Base-by-base conservation (phyloP, 106 monocot species). In the Iris macrosiphon region DNA sequence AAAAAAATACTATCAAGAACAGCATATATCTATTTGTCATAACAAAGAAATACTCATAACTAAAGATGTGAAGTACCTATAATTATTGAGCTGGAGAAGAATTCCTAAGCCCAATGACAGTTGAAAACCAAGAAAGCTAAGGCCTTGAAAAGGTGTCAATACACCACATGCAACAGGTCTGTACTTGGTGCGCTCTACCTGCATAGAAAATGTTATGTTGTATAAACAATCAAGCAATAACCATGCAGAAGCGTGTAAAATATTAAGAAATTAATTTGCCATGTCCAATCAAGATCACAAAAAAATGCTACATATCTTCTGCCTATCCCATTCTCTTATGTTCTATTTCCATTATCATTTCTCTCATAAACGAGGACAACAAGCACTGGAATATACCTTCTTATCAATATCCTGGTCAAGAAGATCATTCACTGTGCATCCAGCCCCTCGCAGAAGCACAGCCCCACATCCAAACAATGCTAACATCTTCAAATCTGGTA, bases 371-470 rank as follows among this genome's bases (percentile, higher is more conserved):
- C n/a, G n/a, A n/a, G n/a, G n/a, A n/a, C n/a, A n/a, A n/a, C n/a
- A n/a, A n/a, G n/a, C n/a, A n/a, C n/a, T n/a, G n/a, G n/a, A n/a
- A n/a, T n/a, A n/a, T 49, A 98, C 96, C 96, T 87, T 98, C 12
- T 55, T 72, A 75, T 98, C 98, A 52, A 98, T 98, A 64, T 98
- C 98, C 17, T 76, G 71, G 52, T 98, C 98, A 48, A 90, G 77
- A 27, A 98, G 83, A 59, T 98, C 98, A 73, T 98, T 98, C 11
- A 87, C 72, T 20, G 98, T 98, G 78, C 98, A 98, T 49, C 98
- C 98, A 55, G 98, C 98, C n/a, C 98, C 98, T 61, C 98, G 65
- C 0, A 98, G 78, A 40, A 98, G 87, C 43, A 98, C 75, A 27
- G 98, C 74, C 18, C 98, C 98, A 71, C 75, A 91, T 53, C 98